Evolutionary conservation across 2,329 filamentous ascomycete genomes (phyloP), one percentile per base, ranked within the genome.

Genomic region (Sodiomyces alkalinus): DNA sequence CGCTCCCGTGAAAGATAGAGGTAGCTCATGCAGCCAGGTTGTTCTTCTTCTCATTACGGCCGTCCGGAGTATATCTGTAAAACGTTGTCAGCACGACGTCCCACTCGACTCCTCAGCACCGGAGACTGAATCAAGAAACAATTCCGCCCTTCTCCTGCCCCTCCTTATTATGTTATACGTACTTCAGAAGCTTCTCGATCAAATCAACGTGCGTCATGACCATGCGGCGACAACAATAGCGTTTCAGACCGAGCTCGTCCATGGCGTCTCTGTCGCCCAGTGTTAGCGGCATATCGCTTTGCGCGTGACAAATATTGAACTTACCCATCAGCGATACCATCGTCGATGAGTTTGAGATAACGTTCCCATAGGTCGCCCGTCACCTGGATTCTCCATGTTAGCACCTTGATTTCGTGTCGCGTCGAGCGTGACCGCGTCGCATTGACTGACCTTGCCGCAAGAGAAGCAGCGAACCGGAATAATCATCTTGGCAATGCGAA

Each of bases 191-290:
- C 61, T 98, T 98, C 67, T 98, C 90, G 44, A 98, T 94, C 37
- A 98, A 66, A 53, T 98, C 90, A 46, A 98, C 90, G 58, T 98
- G 90, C 34, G 90, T 98, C 80, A 98, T 94, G 55, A 98, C 75
- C 90, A 98, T 98, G 48, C 90, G 80, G 44, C 90, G 81, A 63
- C 90, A 98, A 70, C 90, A 98, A 64, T 98, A 98, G 43, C 90
- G 74, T 58, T 83, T 87, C 48, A 92, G 79, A 32, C 85, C 85
- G 29, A 98, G 74, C 50, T 85, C 71, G 55, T 96, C 86, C 79
- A 98, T 92, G 22, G 87, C 90, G 52, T 94, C 85, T 48, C 90
- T 94, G 42, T 47, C 30, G 22, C 26, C 12, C n/a, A 26, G 10
- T 22, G 22, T 16, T 5, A 32, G 26, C 9, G n/a, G 9, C 13